Evolutionary conservation across 2,329 filamentous ascomycete species (phyloP).

Genomic region (Lachnellula suecica): DNA sequence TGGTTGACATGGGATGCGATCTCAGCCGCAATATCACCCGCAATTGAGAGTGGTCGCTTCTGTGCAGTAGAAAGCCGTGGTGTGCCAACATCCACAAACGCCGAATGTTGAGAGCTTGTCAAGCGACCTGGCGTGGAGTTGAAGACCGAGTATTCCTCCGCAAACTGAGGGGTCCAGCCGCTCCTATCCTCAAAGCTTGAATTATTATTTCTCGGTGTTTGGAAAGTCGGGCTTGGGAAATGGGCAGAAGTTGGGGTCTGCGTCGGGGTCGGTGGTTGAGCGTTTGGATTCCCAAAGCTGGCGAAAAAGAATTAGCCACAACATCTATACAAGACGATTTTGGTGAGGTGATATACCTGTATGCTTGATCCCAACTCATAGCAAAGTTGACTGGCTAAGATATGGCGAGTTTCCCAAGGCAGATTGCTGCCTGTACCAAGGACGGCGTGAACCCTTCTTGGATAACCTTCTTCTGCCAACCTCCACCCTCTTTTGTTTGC

Average conservation of each 20-base stretch:
- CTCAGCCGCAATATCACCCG: conserved; percentile 48
- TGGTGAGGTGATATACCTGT: conserved; percentile 44
- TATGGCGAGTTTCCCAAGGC: conserved; percentile 16
- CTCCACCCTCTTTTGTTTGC: conserved; percentile 17
- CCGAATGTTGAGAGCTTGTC: conserved; percentile 28
- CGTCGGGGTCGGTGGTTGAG: conserved; percentile 58
- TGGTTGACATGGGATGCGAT: conserved; percentile 63
- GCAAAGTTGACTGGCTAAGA: conserved; percentile 39
- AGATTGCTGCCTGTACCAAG: conserved; percentile 21
- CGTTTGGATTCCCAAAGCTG: conserved; percentile 64
- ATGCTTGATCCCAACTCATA: conserved; percentile 63
- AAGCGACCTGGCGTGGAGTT: conserved; percentile 62
- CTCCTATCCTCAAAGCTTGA: conserved; percentile 48
- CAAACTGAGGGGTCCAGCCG: conserved; percentile 61
- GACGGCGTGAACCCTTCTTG: conserved; percentile 3
- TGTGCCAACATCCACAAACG: conserved; percentile 27
- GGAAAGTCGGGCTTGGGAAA: conserved; percentile 55
- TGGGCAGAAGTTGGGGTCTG: conserved; percentile 54
- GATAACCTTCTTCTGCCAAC: conserved; percentile 11
- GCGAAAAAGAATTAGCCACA: conserved; percentile 36
- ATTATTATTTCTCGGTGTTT: conserved; percentile 52
- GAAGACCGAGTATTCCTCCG: conserved; percentile 65
- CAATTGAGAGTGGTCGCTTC: conserved; percentile 50
- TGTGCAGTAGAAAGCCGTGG: conserved; percentile 26
- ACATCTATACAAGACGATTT: conserved; percentile 4